Conservation (phyloP, 768 basidiomycete genomes). For the Boletus tylopilopsis region DNA sequence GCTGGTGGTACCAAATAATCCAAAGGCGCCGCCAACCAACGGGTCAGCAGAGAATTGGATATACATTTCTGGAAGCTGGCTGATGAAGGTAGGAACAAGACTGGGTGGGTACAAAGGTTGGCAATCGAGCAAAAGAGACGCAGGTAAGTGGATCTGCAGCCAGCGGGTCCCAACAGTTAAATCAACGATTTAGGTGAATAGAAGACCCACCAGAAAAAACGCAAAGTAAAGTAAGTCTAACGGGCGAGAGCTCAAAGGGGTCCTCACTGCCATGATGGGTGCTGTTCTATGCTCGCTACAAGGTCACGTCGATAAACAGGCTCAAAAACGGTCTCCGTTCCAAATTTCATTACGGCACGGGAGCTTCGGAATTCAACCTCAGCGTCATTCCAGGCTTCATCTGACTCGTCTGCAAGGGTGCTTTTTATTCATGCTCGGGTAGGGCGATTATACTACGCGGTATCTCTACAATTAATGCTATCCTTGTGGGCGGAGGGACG, state of each 20-base stretch:
- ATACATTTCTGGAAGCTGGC: slow-evolving; percentile 47
- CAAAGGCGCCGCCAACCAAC: slow-evolving; percentile 51
- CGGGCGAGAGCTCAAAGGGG: slow-evolving; percentile 52
- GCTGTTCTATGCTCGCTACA: background rate
- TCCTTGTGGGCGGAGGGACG: background rate
- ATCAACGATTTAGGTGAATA: background rate
- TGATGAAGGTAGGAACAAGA: slow-evolving; percentile 47
- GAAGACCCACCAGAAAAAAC: slow-evolving; percentile 58
- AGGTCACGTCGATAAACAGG: too few relatives aligned
- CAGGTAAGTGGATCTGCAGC: slow-evolving; percentile 58
- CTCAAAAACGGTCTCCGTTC: too few relatives aligned
- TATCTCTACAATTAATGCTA: slow-evolving; percentile 18
- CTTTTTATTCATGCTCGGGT: slow-evolving; percentile 10
- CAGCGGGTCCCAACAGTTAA: background rate
- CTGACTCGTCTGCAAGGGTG: background rate
- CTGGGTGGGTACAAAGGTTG: slow-evolving; percentile 60
- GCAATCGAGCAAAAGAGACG: slow-evolving; percentile 66
- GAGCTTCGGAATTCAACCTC: too few relatives aligned
- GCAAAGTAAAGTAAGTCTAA: slow-evolving; percentile 64
- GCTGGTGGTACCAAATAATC: slow-evolving; percentile 32
- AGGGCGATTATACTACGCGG: slow-evolving; percentile 18
- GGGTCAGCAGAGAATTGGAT: slow-evolving; percentile 63
- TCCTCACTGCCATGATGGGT: slow-evolving; percentile 15
- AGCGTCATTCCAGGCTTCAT: too few relatives aligned
- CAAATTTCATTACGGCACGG: too few relatives aligned